A percentile compares a stretch with the other conserved stretches of the same genome.
These are phyloP conservation scores for Huntiella savannae DNA, from an alignment of 2,329 filamentous ascomycete species.

Conservation along the genomic window DNA sequence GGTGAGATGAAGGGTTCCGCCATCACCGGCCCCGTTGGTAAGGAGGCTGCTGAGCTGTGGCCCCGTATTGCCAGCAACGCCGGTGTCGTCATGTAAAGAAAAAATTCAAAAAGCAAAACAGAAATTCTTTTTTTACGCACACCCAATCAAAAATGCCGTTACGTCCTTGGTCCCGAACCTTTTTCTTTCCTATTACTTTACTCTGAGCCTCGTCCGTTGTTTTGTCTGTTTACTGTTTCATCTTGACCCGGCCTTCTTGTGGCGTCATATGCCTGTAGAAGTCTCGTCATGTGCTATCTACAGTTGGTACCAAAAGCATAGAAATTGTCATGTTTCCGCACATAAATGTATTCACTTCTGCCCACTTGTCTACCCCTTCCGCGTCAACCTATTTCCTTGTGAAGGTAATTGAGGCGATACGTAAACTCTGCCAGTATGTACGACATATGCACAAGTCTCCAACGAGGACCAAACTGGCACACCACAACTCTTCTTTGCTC, in stretches of 20 bases:
- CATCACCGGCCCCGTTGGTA: constrained; percentile 97
- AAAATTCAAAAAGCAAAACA: constrained; percentile 14
- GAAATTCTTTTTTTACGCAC: constrained; percentile 12
- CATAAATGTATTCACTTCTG: neutral
- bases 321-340: neutral
- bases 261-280: no score
- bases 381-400: no score
- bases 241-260: no score
- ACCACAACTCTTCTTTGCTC: no score
- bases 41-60: constrained; percentile 99
- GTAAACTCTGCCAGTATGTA: no score
- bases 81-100: constrained; percentile 94
- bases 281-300: no score
- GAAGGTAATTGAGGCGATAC: no score
- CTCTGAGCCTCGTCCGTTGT: neutral
- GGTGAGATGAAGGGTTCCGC: constrained; percentile 99
- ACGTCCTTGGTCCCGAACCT: constrained; percentile 1
- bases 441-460: no score
- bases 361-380: no score
- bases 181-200: neutral
- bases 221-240: neutral
- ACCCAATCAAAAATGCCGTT: constrained; percentile 1
- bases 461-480: no score
- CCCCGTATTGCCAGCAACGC: constrained; percentile 99
- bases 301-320: neutral